A percentile compares a stretch with the other conserved stretches of the same genome.
Evolutionary conservation across 2,329 filamentous ascomycete species (phyloP).

Genomic region (Trichoderma sp.): DNA sequence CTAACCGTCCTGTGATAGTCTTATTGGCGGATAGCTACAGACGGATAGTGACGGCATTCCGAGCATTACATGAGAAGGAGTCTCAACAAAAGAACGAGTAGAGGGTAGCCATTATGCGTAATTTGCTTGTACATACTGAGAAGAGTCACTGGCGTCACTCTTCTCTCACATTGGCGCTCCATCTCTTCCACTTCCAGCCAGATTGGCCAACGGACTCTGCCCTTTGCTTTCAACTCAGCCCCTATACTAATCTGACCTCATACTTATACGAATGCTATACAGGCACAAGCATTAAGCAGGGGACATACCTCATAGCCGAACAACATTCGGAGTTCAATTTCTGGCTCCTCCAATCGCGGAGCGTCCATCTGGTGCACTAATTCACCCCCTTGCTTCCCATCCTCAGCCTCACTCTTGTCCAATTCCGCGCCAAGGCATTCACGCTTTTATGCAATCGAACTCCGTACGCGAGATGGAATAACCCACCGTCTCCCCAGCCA

Average conservation of each 20-base stretch:
- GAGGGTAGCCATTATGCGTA: neutral
- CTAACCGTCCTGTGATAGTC: neutral
- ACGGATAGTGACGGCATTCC: conserved; percentile 13
- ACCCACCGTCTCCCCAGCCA: neutral
- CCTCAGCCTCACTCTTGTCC: neutral
- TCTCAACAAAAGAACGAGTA: neutral
- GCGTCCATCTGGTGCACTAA: neutral
- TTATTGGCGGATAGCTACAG: conserved; percentile 20
- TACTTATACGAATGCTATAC: neutral
- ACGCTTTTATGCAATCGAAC: neutral
- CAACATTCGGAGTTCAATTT: neutral
- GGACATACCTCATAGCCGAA: neutral
- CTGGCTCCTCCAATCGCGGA: neutral
- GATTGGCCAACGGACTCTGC: neutral
- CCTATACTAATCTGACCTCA: too few species aligned
- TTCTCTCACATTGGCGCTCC: neutral
- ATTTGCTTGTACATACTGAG: neutral
- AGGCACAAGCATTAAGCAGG: neutral
- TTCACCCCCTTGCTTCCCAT: neutral
- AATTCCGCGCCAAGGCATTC: neutral
- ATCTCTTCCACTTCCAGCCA: neutral
- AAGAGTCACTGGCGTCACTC: neutral
- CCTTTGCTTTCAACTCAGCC: neutral
- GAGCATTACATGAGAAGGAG: conserved; percentile 12
- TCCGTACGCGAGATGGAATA: neutral